Evolutionary conservation across 345 rosid genomes (phyloP), one percentile per base, ranked within the genome.

Genomic region (Eucalyptus polybractea): DNA sequence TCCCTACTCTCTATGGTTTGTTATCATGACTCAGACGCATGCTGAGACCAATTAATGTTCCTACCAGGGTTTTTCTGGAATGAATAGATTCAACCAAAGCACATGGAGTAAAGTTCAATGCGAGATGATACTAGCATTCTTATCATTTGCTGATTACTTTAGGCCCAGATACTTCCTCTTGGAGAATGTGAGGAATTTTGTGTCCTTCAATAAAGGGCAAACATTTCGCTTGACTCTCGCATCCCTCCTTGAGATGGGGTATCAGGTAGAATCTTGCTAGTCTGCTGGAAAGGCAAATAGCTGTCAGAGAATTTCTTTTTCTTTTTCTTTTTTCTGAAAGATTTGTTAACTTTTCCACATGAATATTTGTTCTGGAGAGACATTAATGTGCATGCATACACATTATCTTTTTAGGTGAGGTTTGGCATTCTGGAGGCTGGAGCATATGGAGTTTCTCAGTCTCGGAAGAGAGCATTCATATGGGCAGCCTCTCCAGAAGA

Each of bases 341-440:
- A 31, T 17, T 10, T 51, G 65, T 67, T 67, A 24, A 67, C 17
- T 50, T 88, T 29, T 40, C 9, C 21, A 76, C 12, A 24, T 11
- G 47, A 40, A 76, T 76, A 76, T 37, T 76, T 76, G 83, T 76
- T 76, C 24, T 8, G 47, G 47, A 37, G 83, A 40, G 83, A 76
- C 15, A 76, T 76, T 76, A 6, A 76, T 76, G 60, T 49, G 27
- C 50, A 42, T 24, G 56, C 80, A 49, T 31, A 24, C 69, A 27
- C 14, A n/a, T 87, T 44, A 25, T 25, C 29, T 50, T 16, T 21
- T 92, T 88, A 97, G 99, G 99, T 97, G 91, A 95, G 99, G 87
- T 97, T 97, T 92, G 99, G 99, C 37, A 94, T 96, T 87, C 88
- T 97, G 92, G 99, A 97, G 91, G 99, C 99, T 86, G 99, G 99